Evolutionary conservation across 2,329 filamentous ascomycete species (phyloP).

Genomic region (Blastomyces gilchristii): DNA sequence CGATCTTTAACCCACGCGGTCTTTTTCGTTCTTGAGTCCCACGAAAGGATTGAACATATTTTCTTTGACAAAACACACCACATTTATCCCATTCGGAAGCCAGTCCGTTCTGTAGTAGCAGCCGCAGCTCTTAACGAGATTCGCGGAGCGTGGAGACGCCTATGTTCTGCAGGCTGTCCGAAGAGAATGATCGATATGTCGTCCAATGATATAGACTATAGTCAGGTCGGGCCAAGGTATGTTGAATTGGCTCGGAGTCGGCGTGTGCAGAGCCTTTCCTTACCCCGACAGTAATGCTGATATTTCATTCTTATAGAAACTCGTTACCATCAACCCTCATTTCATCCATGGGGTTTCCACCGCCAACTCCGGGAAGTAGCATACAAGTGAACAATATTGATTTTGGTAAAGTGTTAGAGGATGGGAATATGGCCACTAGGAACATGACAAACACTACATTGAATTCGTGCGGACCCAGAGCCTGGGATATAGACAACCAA

Average conservation of each 20-base stretch:
- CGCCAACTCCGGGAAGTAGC: not conserved
- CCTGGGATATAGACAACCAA: not conserved
- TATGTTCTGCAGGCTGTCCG: not conserved
- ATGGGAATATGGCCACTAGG: not conserved
- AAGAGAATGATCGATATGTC: not conserved
- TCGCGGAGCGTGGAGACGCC: not conserved
- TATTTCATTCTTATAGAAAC: slow-evolving; percentile 1
- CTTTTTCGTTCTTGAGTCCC: not conserved
- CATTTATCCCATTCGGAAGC: not conserved
- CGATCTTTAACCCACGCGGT: not conserved
- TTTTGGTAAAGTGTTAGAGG: not conserved
- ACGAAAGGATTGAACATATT: not conserved
- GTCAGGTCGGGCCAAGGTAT: slow-evolving; percentile 1
- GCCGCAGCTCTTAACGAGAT: not conserved
- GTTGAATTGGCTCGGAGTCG: not conserved
- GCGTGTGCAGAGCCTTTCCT: not conserved
- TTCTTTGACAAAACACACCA: not conserved
- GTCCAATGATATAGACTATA: slow-evolving; percentile 1
- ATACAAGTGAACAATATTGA: not conserved
- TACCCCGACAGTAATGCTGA: not conserved
- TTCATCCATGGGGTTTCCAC: slow-evolving; percentile 1
- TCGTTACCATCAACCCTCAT: slow-evolving; percentile 2
- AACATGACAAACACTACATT: not conserved
- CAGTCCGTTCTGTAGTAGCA: not conserved
- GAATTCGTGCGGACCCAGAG: not conserved